Evolutionary conservation across 495 filamentous ascomycete genomes (phyloP), one percentile per base, ranked within the genome.

Genomic region (Entonaema liquescens): DNA sequence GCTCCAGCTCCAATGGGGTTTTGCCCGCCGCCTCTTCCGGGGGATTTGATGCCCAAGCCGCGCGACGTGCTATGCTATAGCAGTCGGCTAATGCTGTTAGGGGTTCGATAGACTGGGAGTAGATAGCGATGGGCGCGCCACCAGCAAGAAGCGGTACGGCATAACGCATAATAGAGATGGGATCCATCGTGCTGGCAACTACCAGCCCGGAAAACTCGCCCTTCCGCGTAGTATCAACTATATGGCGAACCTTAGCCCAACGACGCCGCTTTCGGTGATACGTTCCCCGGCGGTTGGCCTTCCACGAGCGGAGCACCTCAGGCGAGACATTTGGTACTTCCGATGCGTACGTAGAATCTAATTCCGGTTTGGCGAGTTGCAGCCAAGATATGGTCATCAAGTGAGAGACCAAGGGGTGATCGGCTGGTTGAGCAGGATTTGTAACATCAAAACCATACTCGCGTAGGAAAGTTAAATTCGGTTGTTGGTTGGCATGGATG

Each of bases 351-450:
- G 90, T 88, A 5, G 84, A 83, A 78, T 98, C 95, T 0, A 83
- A 75, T 28, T 84, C 77, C 0, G 95, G 95, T 42, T 90, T 84
- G 19, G 97, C 79, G 17, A 99, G 85, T 80, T 97, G 94, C 1
- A 99, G 85, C 93, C 94, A 98, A 44, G 92, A 93, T 40, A 97
- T 81, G 0, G 89, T 88, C 76, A 93, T 91, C 25, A 99, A 89
- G 76, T 95, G 91, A 17, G 85, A 89, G 79, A 89, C 83, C 4
- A 99, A 87, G 0, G 95, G 95, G 73, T 99, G 96, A 3, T 78
- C 62, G 5, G 76, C 42, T 3, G 80, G 73, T 58, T 89, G 84
- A 49, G 85, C 81, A 2, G 93, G 91, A 52, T 85, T 85, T 62
- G 88, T 88, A 52, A 82, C 79, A 73, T 96, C 92, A 78, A 90